Evolutionary conservation across 169 alveolate genomes (phyloP).

Genomic region (Neospora caninum): DNA sequence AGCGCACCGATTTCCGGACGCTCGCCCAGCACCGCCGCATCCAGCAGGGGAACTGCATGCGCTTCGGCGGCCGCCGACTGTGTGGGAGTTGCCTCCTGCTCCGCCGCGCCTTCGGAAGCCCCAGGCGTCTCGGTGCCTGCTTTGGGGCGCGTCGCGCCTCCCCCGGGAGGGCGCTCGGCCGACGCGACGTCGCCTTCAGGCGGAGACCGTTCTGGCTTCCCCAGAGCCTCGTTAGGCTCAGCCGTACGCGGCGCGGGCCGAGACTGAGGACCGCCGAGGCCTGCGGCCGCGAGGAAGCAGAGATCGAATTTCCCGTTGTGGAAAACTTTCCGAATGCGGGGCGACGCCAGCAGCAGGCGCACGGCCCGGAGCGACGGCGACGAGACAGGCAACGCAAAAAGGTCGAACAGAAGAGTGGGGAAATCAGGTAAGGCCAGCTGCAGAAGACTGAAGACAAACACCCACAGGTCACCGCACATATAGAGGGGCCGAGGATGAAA

Average conservation of each 20-base stretch:
- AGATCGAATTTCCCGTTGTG: constrained; percentile 88
- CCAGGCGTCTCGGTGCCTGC: too few species aligned
- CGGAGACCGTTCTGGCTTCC: not conserved
- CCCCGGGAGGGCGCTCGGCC: not conserved
- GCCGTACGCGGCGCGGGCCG: not conserved
- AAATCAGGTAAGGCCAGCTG: constrained; percentile 63
- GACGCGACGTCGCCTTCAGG: not conserved
- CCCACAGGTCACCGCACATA: too few species aligned
- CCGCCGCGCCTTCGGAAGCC: too few species aligned
- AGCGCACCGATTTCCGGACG: not conserved
- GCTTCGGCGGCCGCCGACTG: not conserved
- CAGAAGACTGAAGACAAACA: constrained; percentile 34
- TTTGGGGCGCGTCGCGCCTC: too few species aligned
- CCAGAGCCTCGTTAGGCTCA: not conserved
- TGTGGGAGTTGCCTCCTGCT: not conserved
- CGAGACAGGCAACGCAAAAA: constrained; percentile 16
- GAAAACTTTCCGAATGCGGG: constrained; percentile 75
- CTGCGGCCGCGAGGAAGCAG: constrained; percentile 75
- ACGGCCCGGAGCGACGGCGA: constrained; percentile 9
- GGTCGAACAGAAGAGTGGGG: constrained; percentile 59
- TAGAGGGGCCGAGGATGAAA: not conserved
- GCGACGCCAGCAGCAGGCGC: constrained; percentile 64
- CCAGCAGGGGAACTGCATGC: not conserved
- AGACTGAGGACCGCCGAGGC: constrained; percentile 9
- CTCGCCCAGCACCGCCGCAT: not conserved